phyloP scores from a whole-genome alignment of 164 flowering plant species.

The Tetrastigma voinierianum region DNA sequence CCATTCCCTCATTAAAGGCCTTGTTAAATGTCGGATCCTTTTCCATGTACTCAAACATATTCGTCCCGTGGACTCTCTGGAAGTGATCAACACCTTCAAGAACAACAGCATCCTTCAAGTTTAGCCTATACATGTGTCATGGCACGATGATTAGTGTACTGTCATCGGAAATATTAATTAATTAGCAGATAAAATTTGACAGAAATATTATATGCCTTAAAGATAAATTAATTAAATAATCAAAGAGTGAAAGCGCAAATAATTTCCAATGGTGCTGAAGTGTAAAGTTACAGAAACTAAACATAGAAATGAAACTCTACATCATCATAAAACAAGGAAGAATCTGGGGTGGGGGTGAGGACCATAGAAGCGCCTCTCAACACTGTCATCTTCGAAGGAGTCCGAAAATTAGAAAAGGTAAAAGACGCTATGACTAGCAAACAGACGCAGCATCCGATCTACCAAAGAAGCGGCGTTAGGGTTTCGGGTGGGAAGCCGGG shows the following conservation, averaged over 20 bases:
- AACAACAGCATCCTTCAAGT: conserved; percentile 12
- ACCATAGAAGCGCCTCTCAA: neutral
- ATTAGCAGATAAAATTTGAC: too few species aligned
- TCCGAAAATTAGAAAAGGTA: conserved; percentile 1
- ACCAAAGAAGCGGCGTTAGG: conserved; percentile 12
- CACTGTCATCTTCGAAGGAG: neutral
- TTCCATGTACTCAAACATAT: conserved; percentile 7
- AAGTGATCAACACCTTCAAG: conserved; percentile 14
- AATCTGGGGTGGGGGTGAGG: too few species aligned
- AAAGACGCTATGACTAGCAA: conserved; percentile 18
- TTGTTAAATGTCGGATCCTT: conserved; percentile 9
- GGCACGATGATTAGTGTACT: too few species aligned
- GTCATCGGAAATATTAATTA: too few species aligned
- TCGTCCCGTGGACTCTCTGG: conserved; percentile 14
- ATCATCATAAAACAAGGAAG: neutral
- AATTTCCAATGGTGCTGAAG: neutral
- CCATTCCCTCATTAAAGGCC: neutral
- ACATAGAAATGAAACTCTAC: neutral
- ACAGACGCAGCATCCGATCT: conserved; percentile 24
- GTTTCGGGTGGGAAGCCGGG: conserved; percentile 16
- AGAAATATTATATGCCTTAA: too few species aligned
- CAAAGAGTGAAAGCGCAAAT: neutral
- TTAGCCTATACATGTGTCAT: conserved; percentile 3
- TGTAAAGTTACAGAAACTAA: neutral
- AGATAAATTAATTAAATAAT: too few species aligned